Base-by-base conservation (phyloP, 106 monocot genomes). In the Xerophyta viscosa region DNA sequence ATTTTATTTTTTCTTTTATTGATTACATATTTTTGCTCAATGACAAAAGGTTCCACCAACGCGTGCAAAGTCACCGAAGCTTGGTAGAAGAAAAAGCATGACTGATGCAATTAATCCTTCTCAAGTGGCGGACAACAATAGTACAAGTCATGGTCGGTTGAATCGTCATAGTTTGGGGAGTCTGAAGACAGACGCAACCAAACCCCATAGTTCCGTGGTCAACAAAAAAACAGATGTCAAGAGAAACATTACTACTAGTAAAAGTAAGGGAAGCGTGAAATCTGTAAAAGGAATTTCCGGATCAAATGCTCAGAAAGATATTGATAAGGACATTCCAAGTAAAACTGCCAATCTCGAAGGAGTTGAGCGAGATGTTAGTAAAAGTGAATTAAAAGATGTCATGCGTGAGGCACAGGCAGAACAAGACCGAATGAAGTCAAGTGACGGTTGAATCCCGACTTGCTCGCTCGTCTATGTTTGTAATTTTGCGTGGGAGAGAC, bases 31-130 rank as follows among this genome's bases (percentile, higher is more conserved):
- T n/a, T n/a, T n/a, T n/a, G n/a, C n/a, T n/a, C n/a, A 55, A 31
- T 4, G 31, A 41, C 30, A 30, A 24, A 57, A 78, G 72, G 52
- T 64, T 31, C 83, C 82, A 27, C 75, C 79, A 52, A 84, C 84
- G 27, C 84, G 84, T 41, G 83, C 83, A 37, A 83, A 74, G 50
- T 83, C 83, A 20, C 83, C 83, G 14, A 78, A 78, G 55, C 54
- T 93, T 39, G 62, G 77, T 41, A 72, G 93, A 42, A 70, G 93
- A 51, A 93, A 87, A 72, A 87, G 92, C 69, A 79, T 57, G 8
- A 52, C 68, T 47, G 86, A 81, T 59, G 52, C 56, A 0, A 14
- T 8, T 20, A 49, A 57, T 41, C 33, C 17, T 18, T 21, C 57
- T 14, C n/a, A n/a, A n/a, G 48, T 37, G 0, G 48, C 22, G 3